Evolutionary conservation across 176 grass and related monocot species (phyloP).

Genomic region (Juncus inflexus): DNA sequence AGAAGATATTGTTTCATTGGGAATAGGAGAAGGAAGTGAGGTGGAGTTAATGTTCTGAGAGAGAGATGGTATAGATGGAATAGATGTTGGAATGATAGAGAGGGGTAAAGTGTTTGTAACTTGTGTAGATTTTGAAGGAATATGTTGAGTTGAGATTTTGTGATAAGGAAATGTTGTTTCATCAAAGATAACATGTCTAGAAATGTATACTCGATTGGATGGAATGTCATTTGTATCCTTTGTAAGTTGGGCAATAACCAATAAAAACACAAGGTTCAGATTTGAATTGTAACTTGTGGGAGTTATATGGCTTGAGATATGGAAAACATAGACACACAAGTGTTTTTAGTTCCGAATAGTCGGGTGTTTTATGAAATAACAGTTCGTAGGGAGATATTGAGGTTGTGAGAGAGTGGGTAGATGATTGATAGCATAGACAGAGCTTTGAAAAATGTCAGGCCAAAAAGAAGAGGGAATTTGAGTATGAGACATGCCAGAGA

Average conservation of each 20-base stretch:
- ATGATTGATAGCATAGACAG: neutral
- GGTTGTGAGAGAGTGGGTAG: neutral
- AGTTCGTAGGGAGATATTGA: neutral
- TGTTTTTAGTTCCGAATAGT: neutral
- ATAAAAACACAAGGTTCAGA: conserved; percentile 2
- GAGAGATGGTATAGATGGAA: too few species aligned
- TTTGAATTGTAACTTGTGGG: neutral
- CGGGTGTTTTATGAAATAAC: neutral
- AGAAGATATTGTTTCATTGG: too few species aligned
- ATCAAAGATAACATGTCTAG: neutral
- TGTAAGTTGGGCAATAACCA: neutral
- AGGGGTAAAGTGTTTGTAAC: too few species aligned
- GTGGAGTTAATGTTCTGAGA: too few species aligned
- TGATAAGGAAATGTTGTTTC: conserved; percentile 7
- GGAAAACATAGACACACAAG: neutral
- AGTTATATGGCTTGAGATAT: neutral
- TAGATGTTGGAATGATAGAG: too few species aligned
- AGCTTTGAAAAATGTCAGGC: neutral
- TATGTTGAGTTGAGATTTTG: too few species aligned
- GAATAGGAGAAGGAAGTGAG: too few species aligned
- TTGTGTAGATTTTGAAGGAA: too few species aligned
- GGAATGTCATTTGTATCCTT: conserved; percentile 5
- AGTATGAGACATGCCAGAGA: neutral
- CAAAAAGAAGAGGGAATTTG: neutral
- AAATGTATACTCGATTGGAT: neutral